A percentile compares a stretch with the other conserved stretches of the same genome.
These are phyloP conservation scores for Eutrema japonicum DNA, from an alignment of 345 rosid species.

Conservation along the genomic window DNA sequence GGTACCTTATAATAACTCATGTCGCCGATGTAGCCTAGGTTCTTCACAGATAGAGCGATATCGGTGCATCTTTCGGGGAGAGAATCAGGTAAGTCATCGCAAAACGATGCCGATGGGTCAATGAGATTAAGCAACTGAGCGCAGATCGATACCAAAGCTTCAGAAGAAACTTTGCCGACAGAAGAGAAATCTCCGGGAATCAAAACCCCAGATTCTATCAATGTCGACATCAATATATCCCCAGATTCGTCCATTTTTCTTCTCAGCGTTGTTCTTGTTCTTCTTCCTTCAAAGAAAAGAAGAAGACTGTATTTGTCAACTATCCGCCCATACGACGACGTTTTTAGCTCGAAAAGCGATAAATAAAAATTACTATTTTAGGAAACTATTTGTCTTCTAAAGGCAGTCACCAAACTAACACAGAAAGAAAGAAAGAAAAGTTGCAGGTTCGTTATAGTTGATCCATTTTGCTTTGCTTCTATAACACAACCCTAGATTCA, in stretches of 20 bases:
- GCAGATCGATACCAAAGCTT: constrained; percentile 58
- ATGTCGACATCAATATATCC: constrained; percentile 51
- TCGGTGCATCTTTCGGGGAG: constrained; percentile 65
- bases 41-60: constrained; percentile 56
- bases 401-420: neutral
- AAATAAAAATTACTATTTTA: neutral
- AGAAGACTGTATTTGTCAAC: neutral
- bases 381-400: neutral
- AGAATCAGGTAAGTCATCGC: constrained; percentile 51
- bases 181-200: constrained; percentile 54
- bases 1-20: constrained; percentile 67
- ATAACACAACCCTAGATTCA: neutral
- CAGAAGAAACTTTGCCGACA: constrained; percentile 49
- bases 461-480: neutral
- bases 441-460: neutral
- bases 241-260: constrained; percentile 48
- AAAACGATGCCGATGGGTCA: constrained; percentile 46
- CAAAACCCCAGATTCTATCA: constrained; percentile 55
- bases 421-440: neutral
- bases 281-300: neutral
- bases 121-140: constrained; percentile 66
- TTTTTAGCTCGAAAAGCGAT: neutral
- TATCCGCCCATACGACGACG: constrained; percentile 10
- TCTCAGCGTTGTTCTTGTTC: neutral
- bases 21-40: constrained; percentile 67